Evolutionary conservation across 495 filamentous ascomycete species (phyloP), one percentile per base, ranked within the genome.

Genomic region (Tuber microsphaerosporum): DNA sequence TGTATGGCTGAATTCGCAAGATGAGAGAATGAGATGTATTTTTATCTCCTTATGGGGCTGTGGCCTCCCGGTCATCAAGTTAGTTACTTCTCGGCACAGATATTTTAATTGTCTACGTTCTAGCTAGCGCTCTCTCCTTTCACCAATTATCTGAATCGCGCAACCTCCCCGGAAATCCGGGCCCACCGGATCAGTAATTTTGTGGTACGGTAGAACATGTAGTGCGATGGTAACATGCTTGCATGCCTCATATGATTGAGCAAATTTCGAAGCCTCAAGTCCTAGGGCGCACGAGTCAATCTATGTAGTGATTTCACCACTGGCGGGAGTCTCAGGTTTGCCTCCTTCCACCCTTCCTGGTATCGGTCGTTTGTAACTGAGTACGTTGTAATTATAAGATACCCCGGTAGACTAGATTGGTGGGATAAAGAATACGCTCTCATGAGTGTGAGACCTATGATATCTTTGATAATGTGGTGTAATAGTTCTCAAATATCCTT

Each of bases 231-330:
- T 14, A 3, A 12, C n/a, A 0, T 20, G 20, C 4, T n/a, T 9
- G 51, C 51, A 31, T 61, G n/a, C 51, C 22, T 61, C 10, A 26
- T 61, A 61, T 2, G 3, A 61, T 14, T 2, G 22, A 61, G 51
- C 22, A 0, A 61, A 4, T 0, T n/a, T 61, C 26, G 2, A n/a
- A 10, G 2, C 0, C 0, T 22, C 1, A n/a, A n/a, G 22, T 56
- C 5, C 46, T 22, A 22, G 17, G 46, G 46, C 3, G 6, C 46
- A 0, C 19, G 46, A 9, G 8, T 22, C 8, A 22, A 12, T n/a
- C 7, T 10, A 20, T n/a, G 6, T 56, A 2, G 2, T n/a, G 22
- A 22, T n/a, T 56, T n/a, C 7, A 22, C 20, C 7, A 19, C 19
- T 5, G 46, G 0, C 4, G 46, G 20, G 20, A 48, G 46, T 37